Evolutionary conservation across 768 basidiomycete genomes (phyloP).

Genomic region (Calvatia gigantea): DNA sequence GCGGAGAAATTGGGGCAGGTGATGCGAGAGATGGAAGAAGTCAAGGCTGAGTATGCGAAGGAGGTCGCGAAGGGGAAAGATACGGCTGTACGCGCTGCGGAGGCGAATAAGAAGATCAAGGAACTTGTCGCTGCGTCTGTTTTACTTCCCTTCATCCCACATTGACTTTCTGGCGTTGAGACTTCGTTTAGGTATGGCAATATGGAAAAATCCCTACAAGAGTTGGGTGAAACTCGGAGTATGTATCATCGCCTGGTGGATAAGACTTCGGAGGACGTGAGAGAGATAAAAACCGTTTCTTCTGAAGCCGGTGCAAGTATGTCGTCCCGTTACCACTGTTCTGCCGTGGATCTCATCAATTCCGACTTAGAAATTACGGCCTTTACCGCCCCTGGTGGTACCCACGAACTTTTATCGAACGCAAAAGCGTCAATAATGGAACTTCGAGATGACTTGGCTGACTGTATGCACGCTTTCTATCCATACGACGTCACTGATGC

Average conservation of each 20-base stretch:
- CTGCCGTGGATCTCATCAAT: not conserved
- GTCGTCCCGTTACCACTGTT: too few relatives aligned
- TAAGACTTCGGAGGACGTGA: not conserved
- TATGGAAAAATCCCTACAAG: not conserved
- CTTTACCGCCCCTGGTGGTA: not conserved
- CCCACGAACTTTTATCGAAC: not conserved
- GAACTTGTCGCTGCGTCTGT: constrained; percentile 2
- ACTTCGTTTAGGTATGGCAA: not conserved
- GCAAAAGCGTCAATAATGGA: not conserved
- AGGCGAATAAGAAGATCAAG: not conserved
- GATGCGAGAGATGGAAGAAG: not conserved
- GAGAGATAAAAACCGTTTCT: not conserved
- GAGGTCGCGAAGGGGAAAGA: constrained; percentile 4
- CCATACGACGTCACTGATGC: not conserved
- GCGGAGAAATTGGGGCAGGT: not conserved
- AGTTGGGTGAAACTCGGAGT: not conserved
- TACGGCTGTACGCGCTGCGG: not conserved
- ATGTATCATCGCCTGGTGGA: not conserved
- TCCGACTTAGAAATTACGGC: not conserved
- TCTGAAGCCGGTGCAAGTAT: not conserved
- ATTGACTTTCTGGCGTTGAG: not conserved
- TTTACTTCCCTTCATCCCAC: not conserved
- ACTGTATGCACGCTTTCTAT: not conserved
- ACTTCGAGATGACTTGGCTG: constrained; percentile 9
- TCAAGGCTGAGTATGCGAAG: not conserved